A percentile compares a stretch with the other conserved stretches of the same genome.
Conservation (phyloP, 1,284 basidiomycete species). For the Hypsizygus ulmarius region DNA sequence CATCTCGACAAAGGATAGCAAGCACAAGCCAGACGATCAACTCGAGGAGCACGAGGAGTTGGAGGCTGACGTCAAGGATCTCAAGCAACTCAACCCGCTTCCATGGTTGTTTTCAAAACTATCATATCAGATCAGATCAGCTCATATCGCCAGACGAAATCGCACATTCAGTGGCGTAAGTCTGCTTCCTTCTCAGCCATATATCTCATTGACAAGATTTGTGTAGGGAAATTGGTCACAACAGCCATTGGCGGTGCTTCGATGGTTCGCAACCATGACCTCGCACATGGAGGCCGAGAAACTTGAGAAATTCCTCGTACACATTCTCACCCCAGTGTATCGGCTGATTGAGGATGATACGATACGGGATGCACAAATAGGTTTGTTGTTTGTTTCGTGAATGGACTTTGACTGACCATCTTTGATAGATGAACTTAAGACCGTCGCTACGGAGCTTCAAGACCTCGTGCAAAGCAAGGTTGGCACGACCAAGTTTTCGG, state of each 20-base stretch:
- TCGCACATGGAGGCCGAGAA: conserved; percentile 60
- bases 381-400: conserved; percentile 44
- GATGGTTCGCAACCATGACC: conserved; percentile 94
- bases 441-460: conserved; percentile 81
- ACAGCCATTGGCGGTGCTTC: conserved; percentile 77
- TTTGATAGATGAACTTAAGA: conserved; percentile 76
- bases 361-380: conserved; percentile 73
- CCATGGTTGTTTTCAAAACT: conserved; percentile 94
- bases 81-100: conserved; percentile 56
- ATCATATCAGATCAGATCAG: conserved; percentile 82
- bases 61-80: conserved; percentile 27
- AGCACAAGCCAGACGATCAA: conserved; percentile 19
- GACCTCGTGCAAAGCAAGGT: conserved; percentile 87
- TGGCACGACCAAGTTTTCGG: conserved; percentile 79
- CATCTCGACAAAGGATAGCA: conserved; percentile 6
- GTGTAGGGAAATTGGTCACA: conserved; percentile 63
- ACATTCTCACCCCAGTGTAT: conserved; percentile 86
- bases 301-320: conserved; percentile 72
- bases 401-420: background rate
- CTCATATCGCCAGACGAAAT: conserved; percentile 66
- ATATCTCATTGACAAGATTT: conserved; percentile 7
- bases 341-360: conserved; percentile 86
- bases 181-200: conserved; percentile 13
- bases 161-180: conserved; percentile 47
- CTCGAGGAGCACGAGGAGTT: conserved; percentile 33